Conservation (phyloP, 805 yeast species). For the Metschnikowia proteae region DNA sequence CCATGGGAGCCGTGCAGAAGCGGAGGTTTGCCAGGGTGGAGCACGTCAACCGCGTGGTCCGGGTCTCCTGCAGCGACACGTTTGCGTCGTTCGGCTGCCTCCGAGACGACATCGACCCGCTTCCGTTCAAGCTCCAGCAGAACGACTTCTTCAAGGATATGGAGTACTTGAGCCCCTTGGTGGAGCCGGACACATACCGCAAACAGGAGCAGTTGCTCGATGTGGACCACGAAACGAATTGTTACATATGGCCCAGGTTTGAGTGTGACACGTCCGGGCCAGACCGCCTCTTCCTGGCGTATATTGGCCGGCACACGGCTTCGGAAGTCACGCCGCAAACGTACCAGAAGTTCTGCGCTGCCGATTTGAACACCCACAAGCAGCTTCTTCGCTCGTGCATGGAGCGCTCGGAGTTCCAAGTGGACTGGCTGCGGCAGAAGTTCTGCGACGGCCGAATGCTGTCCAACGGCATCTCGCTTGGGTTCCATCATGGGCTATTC, state of each 20-base stretch:
- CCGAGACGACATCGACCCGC: constrained; percentile 55
- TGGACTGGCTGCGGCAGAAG: constrained; percentile 19
- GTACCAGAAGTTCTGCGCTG: constrained; percentile 5
- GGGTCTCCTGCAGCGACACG: constrained; percentile 61
- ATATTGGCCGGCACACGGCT: neutral
- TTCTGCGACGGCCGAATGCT: constrained; percentile 35
- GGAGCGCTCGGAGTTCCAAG: neutral
- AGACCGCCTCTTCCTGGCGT: neutral
- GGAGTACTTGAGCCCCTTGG: constrained; percentile 49
- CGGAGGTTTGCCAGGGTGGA: constrained; percentile 54
- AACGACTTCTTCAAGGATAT: constrained; percentile 52
- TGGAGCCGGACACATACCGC: constrained; percentile 28
- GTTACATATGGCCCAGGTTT: constrained; percentile 20
- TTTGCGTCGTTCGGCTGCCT: constrained; percentile 67
- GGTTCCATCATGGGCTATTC: constrained; percentile 35
- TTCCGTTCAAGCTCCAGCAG: constrained; percentile 51
- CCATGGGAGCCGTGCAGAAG: constrained; percentile 19
- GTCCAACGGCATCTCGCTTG: constrained; percentile 27
- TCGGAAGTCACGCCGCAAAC: neutral
- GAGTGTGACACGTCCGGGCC: neutral
- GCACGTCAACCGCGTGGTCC: constrained; percentile 51
- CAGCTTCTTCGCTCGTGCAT: constrained; percentile 2
- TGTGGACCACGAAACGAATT: constrained; percentile 22
- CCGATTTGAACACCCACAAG: neutral
- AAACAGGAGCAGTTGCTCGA: constrained; percentile 43